phyloP scores from a whole-genome alignment of 1,139 yeast species.

The Debaryomyces psychrophilus region DNA sequence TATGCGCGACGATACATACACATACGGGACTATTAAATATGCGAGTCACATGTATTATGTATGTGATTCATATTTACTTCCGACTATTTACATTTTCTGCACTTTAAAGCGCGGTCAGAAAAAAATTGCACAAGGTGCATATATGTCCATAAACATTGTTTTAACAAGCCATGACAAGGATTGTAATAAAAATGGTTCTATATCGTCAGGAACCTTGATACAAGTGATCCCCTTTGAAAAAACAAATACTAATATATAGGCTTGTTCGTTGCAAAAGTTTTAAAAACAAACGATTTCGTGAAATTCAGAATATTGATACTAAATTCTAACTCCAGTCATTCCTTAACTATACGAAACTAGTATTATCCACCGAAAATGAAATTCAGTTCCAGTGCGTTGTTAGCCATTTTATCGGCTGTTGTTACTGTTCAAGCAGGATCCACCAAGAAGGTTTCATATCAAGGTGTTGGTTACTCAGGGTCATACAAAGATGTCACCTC shows the following conservation, averaged over 20 bases:
- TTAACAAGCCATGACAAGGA: conserved; percentile 4
- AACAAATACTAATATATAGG: conserved; percentile 8
- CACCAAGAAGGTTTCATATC: conserved; percentile 62
- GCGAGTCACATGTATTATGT: neutral
- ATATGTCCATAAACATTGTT: conserved; percentile 3
- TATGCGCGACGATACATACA: neutral
- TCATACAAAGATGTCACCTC: conserved; percentile 61
- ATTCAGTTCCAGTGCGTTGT: conserved; percentile 18
- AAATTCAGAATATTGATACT: neutral
- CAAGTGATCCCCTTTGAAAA: conserved; percentile 1
- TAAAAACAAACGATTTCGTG: conserved; percentile 2
- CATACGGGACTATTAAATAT: neutral
- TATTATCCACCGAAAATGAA: conserved; percentile 17
- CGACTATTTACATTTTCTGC: conserved; percentile 7
- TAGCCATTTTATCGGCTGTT: conserved; percentile 15
- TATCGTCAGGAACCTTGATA: conserved; percentile 1
- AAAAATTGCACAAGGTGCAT: conserved; percentile 4
- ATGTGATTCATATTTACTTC: neutral
- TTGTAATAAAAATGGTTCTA: conserved; percentile 1
- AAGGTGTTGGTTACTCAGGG: conserved; percentile 70
- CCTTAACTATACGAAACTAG: conserved; percentile 14
- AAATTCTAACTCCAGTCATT: conserved; percentile 23
- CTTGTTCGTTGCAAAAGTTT: conserved; percentile 4
- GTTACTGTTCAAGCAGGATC: conserved; percentile 16
- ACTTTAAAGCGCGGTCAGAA: neutral